Evolutionary conservation across 768 basidiomycete genomes (phyloP), one percentile per base, ranked within the genome.

Genomic region (Mycena vulgaris): DNA sequence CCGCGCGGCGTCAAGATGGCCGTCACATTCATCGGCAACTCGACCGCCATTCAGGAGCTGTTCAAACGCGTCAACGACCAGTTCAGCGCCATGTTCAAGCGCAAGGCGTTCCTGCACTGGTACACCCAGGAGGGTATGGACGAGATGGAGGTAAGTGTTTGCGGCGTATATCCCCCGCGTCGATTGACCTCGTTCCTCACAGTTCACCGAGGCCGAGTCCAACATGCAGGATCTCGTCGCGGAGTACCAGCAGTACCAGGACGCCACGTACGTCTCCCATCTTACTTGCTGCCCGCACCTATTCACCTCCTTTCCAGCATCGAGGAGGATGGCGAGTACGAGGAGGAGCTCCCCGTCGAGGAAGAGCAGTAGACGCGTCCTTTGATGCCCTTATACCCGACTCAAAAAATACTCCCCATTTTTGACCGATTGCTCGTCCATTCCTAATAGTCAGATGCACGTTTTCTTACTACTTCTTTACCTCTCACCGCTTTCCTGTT

Each of bases 121-220:
- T 98, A 98, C 84, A 99, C 97, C 33, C 95, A 97, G 82, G 98
- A 99, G 87, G 98, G 98, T 81, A 99, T 99, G 97, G 97, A 96
- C 80, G 95, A 96, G 88, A 95, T 96, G 95, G 95, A 96, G 88
- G 89, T 89, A 59, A 51, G 86, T 79, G 3, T n/a, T 35, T 33
- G 23, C 19, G 13, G 16, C 47, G 6, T 16, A 48, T 60, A 31
- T 17, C 23, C 23, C 45, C 33, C 16, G 42, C 45, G 17, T 39
- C 70, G 25, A 63, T 48, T 58, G 35, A 21, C 17, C 21, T 45
- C 16, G 21, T 1, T 45, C 28, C 67, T 14, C 72, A 23, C 75
- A 91, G 89, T 96, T 98, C 90, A 97, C 97, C 69, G 97, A 99
- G 82, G 97, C 97, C 66, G 97, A 99, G 83, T 96, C 95, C 70